Conservation (phyloP, 108 stramenopile species). For the Cyclotella kingstonii region DNA sequence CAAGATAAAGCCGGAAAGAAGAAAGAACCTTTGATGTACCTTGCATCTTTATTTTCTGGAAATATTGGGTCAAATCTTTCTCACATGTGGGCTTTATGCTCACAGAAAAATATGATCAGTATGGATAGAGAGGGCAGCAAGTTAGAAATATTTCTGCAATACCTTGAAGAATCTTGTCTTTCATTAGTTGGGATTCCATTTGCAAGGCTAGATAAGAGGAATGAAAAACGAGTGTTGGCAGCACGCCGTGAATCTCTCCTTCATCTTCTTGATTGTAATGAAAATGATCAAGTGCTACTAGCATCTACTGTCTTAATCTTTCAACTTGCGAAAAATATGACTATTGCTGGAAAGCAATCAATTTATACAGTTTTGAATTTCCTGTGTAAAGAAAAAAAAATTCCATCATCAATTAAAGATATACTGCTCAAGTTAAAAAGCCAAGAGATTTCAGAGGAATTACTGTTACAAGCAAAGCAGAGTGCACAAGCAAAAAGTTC, state of each 20-base stretch:
- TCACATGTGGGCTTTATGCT: constrained; percentile 18
- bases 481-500: constrained; percentile 18
- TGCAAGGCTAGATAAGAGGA: constrained; percentile 27
- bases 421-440: background rate
- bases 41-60: constrained; percentile 15
- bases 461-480: constrained; percentile 5
- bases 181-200: constrained; percentile 33
- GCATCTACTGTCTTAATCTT: constrained; percentile 15
- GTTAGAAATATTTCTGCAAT: constrained; percentile 20
- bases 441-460: background rate
- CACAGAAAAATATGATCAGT: background rate
- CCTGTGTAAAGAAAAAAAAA: constrained; percentile 22
- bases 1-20: constrained; percentile 10
- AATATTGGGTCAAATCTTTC: constrained; percentile 13
- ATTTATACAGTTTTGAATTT: constrained; percentile 1
- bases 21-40: constrained; percentile 8
- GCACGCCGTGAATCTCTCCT: constrained; percentile 13
- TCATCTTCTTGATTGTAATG: constrained; percentile 4
- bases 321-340: constrained; percentile 18
- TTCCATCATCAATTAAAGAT: constrained; percentile 5
- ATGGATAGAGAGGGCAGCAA: background rate
- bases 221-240: constrained; percentile 23
- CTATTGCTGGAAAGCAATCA: constrained; percentile 13
- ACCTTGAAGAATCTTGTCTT: constrained; percentile 17
- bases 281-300: constrained; percentile 12